Evolutionary conservation across 495 filamentous ascomycete species (phyloP), one percentile per base, ranked within the genome.

Genomic region (Talaromyces liani): DNA sequence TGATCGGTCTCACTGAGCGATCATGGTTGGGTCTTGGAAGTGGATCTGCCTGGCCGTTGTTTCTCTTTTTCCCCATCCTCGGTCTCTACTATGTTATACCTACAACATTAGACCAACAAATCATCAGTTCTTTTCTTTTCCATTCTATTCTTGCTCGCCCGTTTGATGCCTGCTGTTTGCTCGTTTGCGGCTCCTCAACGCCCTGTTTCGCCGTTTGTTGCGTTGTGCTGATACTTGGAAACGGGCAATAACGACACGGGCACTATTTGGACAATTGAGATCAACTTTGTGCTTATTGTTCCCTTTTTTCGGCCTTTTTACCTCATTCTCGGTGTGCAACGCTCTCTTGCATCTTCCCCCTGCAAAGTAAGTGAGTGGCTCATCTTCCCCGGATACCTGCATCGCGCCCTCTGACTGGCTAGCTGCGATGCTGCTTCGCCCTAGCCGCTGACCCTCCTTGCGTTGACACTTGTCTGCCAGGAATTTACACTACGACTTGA

Each of bases 361-460:
- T 69, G 67, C 71, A 68, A 58, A 61, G 66, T 29, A 59, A 64
- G 62, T 65, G 66, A 49, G 67, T 66, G 68, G 65, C 70, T 71
- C 63, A 63, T 65, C 64, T 67, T 64, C 68, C 64, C 68, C 70
- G 72, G 72, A 70, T 69, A 69, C 70, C 72, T 74, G 72, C 72
- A 69, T 74, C 67, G 67, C 63, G 66, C 56, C 54, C 60, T 65
- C 65, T 65, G 61, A 54, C 39, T 63, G 47, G 61, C 25, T 36
- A 14, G 61, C 66, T 63, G 60, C 31, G 60, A 68, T 61, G 49
- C 67, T 65, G 68, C 70, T 66, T 69, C 68, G 66, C 29, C 62
- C 18, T 64, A 68, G 68, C 69, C 68, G 72, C 66, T 66, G 66
- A 66, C 70, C 59, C 31, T 31, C 72, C 72, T 74, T 72, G 70